These are phyloP conservation scores for Peronospora tabacina DNA, from an alignment of 352 stramenopile species.

Conservation along the genomic window DNA sequence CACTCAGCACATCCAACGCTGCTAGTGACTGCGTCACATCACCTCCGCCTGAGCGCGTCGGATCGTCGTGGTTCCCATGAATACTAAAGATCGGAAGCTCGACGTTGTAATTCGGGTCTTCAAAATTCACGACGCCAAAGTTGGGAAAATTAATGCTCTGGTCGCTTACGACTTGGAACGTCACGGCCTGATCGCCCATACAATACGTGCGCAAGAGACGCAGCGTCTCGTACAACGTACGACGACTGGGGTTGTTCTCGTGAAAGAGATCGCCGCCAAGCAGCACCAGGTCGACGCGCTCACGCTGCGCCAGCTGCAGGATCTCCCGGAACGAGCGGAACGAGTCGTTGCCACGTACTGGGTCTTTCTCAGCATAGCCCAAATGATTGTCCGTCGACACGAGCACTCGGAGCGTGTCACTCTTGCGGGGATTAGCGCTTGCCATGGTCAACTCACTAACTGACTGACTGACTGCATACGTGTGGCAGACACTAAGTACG, in stretches of 20 bases:
- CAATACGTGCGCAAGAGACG: slow-evolving; percentile 92
- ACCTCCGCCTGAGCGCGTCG: slow-evolving; percentile 84
- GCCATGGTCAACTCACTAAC: neutral
- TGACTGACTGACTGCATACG: too few relatives aligned
- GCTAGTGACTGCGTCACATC: slow-evolving; percentile 75
- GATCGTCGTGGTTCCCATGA: slow-evolving; percentile 99
- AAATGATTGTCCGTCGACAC: slow-evolving; percentile 99
- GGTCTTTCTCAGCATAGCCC: slow-evolving; percentile 93
- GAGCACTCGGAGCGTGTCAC: slow-evolving; percentile 81
- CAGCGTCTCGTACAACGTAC: slow-evolving; percentile 96
- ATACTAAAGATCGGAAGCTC: slow-evolving; percentile 97
- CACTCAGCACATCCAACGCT: slow-evolving; percentile 92
- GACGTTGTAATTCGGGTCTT: slow-evolving; percentile 92
- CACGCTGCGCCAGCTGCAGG: slow-evolving; percentile 50
- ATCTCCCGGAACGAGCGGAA: slow-evolving; percentile 88
- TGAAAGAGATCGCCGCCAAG: slow-evolving; percentile 98
- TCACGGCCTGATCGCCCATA: slow-evolving; percentile 83
- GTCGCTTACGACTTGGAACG: slow-evolving; percentile 88
- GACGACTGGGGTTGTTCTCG: slow-evolving; percentile 96
- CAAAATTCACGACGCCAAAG: slow-evolving; percentile 93
- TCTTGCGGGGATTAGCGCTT: slow-evolving; percentile 13
- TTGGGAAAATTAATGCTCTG: slow-evolving; percentile 87
- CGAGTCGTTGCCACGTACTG: slow-evolving; percentile 91
- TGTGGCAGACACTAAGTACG: too few relatives aligned
- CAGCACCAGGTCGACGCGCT: slow-evolving; percentile 89